phyloP scores from a whole-genome alignment of 768 basidiomycete genomes.

The Boletus patriciae region DNA sequence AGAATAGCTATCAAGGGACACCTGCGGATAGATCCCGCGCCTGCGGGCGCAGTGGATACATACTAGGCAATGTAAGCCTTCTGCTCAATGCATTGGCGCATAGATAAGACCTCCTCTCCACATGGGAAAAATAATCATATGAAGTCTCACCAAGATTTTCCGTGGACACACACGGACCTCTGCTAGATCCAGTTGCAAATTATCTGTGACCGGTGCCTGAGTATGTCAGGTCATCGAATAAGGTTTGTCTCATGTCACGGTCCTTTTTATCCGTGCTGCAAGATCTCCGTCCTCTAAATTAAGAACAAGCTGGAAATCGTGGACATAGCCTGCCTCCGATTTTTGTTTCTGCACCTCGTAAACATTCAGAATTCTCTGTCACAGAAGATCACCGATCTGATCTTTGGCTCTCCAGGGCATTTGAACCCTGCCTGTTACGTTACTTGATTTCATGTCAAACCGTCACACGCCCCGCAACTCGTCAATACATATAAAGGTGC shows the following conservation, averaged over 20 bases:
- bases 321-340: constrained; percentile 10
- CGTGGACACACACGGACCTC: constrained; percentile 18
- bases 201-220: constrained; percentile 25
- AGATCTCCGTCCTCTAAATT: constrained; percentile 29
- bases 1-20: neutral
- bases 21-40: neutral
- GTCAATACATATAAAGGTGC: constrained; percentile 26
- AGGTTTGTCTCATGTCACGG: constrained; percentile 35
- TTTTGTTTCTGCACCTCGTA: constrained; percentile 19
- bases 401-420: constrained; percentile 16
- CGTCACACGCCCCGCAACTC: constrained; percentile 18
- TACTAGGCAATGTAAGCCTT: neutral
- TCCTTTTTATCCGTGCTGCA: constrained; percentile 28
- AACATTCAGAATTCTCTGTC: constrained; percentile 7
- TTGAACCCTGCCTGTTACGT: constrained; percentile 14
- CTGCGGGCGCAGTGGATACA: neutral
- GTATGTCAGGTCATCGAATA: constrained; percentile 17
- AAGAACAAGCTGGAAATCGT: constrained; percentile 15
- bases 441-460: constrained; percentile 20
- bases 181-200: constrained; percentile 8
- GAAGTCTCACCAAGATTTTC: constrained; percentile 14
- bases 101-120: constrained; percentile 11
- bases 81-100: neutral
- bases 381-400: constrained; percentile 24
- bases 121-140: constrained; percentile 16